Conservation (phyloP, 2,329 filamentous ascomycete genomes). For the Exserohilum rostratum region DNA sequence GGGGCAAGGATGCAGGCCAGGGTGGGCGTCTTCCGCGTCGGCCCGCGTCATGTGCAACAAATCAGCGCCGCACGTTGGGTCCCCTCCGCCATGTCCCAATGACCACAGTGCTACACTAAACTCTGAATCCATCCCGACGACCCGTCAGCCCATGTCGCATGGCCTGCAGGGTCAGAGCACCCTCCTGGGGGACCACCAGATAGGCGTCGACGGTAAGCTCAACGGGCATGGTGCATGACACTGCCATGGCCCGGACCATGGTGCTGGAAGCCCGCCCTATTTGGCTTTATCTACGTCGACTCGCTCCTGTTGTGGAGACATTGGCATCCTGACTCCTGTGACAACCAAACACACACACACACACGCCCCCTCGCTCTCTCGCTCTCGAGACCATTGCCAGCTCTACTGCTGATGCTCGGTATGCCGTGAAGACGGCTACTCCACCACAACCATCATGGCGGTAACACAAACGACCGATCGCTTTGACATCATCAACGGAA, state of each 20-base stretch:
- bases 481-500: constrained; percentile 26
- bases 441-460: constrained; percentile 16
- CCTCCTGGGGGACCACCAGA: constrained; percentile 4
- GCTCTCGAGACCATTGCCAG: too few relatives aligned
- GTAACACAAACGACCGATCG: constrained; percentile 12
- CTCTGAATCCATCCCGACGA: constrained; percentile 6
- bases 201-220: constrained; percentile 9
- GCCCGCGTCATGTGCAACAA: constrained; percentile 4
- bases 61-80: constrained; percentile 3
- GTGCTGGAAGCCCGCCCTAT: constrained; percentile 6
- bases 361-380: too few relatives aligned
- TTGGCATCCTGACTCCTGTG: constrained; percentile 9
- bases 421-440: constrained; percentile 9
- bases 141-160: constrained; percentile 13
- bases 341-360: constrained; percentile 4
- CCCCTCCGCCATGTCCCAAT: not conserved
- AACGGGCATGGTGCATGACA: constrained; percentile 17
- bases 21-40: constrained; percentile 12
- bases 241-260: constrained; percentile 10
- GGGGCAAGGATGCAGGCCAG: constrained; percentile 5
- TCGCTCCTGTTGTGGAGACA: constrained; percentile 6
- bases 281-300: constrained; percentile 10
- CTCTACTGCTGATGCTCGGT: constrained; percentile 1
- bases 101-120: not conserved
- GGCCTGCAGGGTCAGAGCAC: constrained; percentile 8